Evolutionary conservation across 495 filamentous ascomycete species (phyloP).

Genomic region (Annulohypoxylon maeteangense): DNA sequence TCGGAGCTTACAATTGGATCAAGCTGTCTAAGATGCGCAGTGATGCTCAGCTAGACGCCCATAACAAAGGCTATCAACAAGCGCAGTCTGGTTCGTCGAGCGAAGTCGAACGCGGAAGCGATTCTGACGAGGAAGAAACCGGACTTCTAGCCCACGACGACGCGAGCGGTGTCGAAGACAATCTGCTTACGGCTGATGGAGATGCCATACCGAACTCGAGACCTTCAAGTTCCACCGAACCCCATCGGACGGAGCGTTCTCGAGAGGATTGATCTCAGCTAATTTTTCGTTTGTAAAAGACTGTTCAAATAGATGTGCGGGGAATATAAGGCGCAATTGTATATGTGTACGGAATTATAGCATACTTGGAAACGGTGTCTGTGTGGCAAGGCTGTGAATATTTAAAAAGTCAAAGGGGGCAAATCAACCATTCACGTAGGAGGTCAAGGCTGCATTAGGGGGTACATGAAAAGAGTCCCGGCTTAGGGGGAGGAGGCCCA

Average conservation of each 20-base stretch:
- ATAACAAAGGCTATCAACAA: conserved; percentile 43
- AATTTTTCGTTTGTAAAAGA: conserved; percentile 33
- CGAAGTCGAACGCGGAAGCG: conserved; percentile 37
- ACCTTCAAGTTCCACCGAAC: conserved; percentile 39
- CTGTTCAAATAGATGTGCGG: conserved; percentile 25
- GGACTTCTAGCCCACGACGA: conserved; percentile 48
- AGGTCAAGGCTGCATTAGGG: conserved; percentile 7
- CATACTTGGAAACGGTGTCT: conserved; percentile 21
- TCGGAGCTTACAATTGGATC: conserved; percentile 92
- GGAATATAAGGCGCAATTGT: conserved; percentile 29
- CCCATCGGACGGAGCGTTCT: conserved; percentile 42
- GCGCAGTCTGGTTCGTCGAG: conserved; percentile 44
- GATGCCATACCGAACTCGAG: conserved; percentile 47
- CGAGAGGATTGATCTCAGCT: conserved; percentile 37
- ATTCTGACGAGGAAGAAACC: conserved; percentile 47
- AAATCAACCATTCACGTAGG: neutral
- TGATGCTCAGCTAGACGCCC: conserved; percentile 67
- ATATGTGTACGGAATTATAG: conserved; percentile 32
- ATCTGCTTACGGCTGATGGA: conserved; percentile 46
- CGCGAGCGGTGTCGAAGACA: conserved; percentile 45
- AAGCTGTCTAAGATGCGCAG: conserved; percentile 89
- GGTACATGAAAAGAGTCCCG: neutral
- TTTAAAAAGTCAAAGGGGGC: conserved; percentile 7
- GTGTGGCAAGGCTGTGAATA: conserved; percentile 7
- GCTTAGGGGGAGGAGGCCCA: neutral